Conservation (phyloP, 768 basidiomycete genomes). For the Kwoniella bestiolae region DNA sequence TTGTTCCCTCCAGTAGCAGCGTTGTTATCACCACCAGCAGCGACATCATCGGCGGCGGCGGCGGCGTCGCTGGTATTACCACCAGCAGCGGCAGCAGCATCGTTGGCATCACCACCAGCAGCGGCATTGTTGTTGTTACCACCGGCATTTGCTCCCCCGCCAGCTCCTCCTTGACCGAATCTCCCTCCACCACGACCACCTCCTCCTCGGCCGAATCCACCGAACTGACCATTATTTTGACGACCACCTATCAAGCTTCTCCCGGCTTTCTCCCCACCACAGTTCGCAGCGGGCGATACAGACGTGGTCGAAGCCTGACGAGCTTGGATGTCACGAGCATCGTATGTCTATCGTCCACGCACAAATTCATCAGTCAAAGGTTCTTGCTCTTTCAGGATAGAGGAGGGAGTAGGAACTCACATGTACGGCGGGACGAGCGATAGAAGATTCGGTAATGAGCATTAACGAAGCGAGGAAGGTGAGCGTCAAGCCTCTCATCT, state of each 20-base stretch:
- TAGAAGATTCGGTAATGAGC: neutral
- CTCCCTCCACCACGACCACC: conserved; percentile 14
- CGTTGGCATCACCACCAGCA: neutral
- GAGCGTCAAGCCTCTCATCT: conserved; percentile 10
- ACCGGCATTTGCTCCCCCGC: conserved; percentile 3
- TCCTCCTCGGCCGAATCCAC: conserved; percentile 4
- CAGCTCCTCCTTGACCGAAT: conserved; percentile 17
- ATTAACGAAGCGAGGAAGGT: conserved; percentile 13
- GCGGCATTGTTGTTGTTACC: conserved; percentile 1
- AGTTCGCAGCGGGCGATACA: neutral
- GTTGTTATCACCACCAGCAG: neutral
- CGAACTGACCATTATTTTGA: conserved; percentile 9
- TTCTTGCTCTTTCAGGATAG: too few species aligned
- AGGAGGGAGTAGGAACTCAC: neutral
- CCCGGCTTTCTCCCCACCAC: neutral
- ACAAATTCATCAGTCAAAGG: too few species aligned
- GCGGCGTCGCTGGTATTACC: too few species aligned
- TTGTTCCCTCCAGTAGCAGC: conserved; percentile 1
- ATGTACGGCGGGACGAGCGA: conserved; percentile 9
- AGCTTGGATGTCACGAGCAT: neutral
- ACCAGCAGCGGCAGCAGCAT: too few species aligned
- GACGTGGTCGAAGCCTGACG: neutral
- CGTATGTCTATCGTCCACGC: neutral
- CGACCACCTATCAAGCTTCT: conserved; percentile 8
- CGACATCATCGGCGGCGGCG: too few species aligned